Conservation (phyloP, 768 basidiomycete genomes). For the Rhodotorula paludigena region DNA sequence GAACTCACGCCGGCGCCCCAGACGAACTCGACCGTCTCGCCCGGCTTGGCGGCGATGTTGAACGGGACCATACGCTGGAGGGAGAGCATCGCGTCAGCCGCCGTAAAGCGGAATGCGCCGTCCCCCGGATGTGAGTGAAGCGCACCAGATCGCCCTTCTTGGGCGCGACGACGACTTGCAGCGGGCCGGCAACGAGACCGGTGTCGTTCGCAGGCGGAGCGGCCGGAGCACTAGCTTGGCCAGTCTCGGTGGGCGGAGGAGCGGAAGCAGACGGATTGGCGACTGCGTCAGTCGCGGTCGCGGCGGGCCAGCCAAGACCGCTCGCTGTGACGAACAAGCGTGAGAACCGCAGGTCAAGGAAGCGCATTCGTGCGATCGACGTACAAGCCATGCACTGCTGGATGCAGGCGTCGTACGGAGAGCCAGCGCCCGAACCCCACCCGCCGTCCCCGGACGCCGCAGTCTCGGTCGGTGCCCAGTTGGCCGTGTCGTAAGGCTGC, state of each 20-base stretch:
- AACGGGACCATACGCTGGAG: conserved; percentile 21
- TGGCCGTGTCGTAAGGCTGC: background rate
- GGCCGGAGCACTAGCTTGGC: background rate
- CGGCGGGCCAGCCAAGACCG: background rate
- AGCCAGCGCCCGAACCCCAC: background rate
- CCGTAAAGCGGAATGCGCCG: too few species aligned
- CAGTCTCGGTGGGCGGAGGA: background rate
- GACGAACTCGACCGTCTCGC: conserved; percentile 11
- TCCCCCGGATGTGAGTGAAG: too few species aligned
- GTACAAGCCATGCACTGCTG: conserved; percentile 19
- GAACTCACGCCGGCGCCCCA: conserved; percentile 57
- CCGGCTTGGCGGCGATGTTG: conserved; percentile 15
- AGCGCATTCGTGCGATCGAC: background rate
- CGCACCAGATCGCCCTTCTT: conserved; percentile 32
- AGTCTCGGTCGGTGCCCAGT: background rate
- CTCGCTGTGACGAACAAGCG: background rate
- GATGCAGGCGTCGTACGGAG: conserved; percentile 8
- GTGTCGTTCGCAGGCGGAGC: background rate
- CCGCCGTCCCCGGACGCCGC: too few species aligned
- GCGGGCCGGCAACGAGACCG: conserved; percentile 4
- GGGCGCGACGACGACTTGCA: conserved; percentile 32
- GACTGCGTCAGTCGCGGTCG: background rate
- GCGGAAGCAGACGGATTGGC: background rate
- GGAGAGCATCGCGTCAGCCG: too few species aligned
- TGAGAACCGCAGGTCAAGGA: background rate